Base-by-base conservation (phyloP, 805 yeast species). In the Teunomyces aglyptinius region DNA sequence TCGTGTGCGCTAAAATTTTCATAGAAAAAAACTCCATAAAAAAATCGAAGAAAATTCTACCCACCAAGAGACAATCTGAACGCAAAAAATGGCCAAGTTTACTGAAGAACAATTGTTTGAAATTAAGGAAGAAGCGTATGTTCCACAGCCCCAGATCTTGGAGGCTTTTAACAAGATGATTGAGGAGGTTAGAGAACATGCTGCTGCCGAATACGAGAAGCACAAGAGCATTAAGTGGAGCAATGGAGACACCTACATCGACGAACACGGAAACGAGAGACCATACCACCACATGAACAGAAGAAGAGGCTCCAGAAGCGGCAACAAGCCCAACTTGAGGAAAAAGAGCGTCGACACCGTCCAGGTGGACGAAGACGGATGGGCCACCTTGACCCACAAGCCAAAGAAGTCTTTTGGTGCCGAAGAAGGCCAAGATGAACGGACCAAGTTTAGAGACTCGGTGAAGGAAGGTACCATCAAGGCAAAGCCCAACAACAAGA, bases 331-430 rank as follows among this genome's bases (percentile, higher is more conserved):
- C 45, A 75, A 74, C 56, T 75, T 83, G 59, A 77, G 83, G 60
- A 82, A 78, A 60, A 77, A 78, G 67, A 73, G 71, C 55, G 76
- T 70, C 47, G 71, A 73, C 46, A 70, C 73, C 40, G 71, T 71
- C 48, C 75, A 71, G 49, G 78, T 84, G 29, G 95, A 86, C 60
- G 86, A 83, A 48, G 92, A 87, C 51, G 95, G 95, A 39, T 87
- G 94, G 92, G 86, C 86, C 48, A 84, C 92, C 18, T 67, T 78
- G 52, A 68, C 75, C 43, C 44, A 71, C 73, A 41, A 41, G 38
- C 22, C 68, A 71, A 40, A 70, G 56, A 72, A 72, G 48, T 69
- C 77, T 11, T 74, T 78, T 48, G 81, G 81, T 55, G 67, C 69
- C 31, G 80, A 76, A 47, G 80, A 73, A 15, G 76, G 64, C 38